Percentiles rank a stretch among this genome's conserved stretches.
These are phyloP conservation scores for Phytophthora foliorum DNA, from an alignment of 352 stramenopile species.

Conservation along the genomic window DNA sequence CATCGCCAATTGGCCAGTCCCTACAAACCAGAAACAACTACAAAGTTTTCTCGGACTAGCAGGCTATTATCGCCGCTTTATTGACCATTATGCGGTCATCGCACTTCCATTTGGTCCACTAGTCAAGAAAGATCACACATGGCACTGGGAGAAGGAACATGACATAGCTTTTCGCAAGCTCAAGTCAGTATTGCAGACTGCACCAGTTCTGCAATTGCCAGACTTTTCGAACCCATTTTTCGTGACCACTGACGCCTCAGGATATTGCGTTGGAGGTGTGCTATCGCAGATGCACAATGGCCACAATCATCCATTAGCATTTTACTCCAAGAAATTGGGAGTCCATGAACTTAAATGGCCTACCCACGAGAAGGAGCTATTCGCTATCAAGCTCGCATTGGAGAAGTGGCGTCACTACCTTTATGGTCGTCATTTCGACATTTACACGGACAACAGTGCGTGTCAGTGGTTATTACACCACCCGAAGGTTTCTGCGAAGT, in stretches of 20 bases:
- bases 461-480: constrained; percentile 3
- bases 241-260: constrained; percentile 41
- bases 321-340: constrained; percentile 1
- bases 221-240: constrained; percentile 35
- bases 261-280: constrained; percentile 2
- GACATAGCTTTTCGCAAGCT: not conserved
- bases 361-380: constrained; percentile 11
- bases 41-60: constrained; percentile 32
- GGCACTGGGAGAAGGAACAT: not conserved
- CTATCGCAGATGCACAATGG: not conserved
- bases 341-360: constrained; percentile 4
- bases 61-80: constrained; percentile 34
- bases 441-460: constrained; percentile 5
- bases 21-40: constrained; percentile 24
- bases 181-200: constrained; percentile 30
- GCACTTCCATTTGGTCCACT: constrained; percentile 10
- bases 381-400: constrained; percentile 3
- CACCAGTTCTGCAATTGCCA: constrained; percentile 31
- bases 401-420: not conserved
- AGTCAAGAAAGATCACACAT: constrained; percentile 13
- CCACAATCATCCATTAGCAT: constrained; percentile 12
- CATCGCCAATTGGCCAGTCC: constrained; percentile 18
- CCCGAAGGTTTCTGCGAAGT: not conserved
- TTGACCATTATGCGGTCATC: constrained; percentile 21
- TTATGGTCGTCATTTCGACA: not conserved